Evolutionary conservation across 225 moss, liverwort and hornwort species (phyloP), one percentile per base, ranked within the genome.

Genomic region (Anthoceros angustus): DNA sequence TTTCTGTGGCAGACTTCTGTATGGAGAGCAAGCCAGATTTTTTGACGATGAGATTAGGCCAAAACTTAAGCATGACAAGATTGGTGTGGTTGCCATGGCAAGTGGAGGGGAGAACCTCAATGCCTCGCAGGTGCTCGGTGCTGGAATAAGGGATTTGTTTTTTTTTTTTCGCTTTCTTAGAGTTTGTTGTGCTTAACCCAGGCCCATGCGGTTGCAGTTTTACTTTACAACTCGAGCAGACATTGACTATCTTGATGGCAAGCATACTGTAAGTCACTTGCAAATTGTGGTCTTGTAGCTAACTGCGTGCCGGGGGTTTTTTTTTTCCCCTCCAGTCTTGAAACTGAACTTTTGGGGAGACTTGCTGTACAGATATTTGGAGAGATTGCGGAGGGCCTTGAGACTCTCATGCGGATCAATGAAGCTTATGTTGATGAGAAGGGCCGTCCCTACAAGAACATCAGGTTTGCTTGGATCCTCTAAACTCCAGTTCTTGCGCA

Each of bases 11-110:
- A 94, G 93, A 77, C 72, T 76, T 69, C 65, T 98, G 63, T 92
- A 92, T 80, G 95, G 92, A 61, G 92, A 89, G 39, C 86, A 98
- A 80, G 87, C 87, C 61, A 81, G 95, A 64, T 98, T 84, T 48
- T 98, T 98, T 65, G 86, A 87, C 66, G 89, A 98, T 61, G 95
- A 98, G 71, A 63, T 88, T 62, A 85, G 87, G 50, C 89, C 95
- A 62, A 84, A 86, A 64, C 72, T 98, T 64, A 86, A 79, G 67
- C 95, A 98, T 68, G 84, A 86, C 66, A 92, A 92, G 76, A 80
- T 84, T 71, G 95, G 95, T 40, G 74, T 88, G 16, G 92, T 98
- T 74, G 95, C 95, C 74, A 98, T 98, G 95, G 95, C 92, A 39
- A 91, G 92, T 66, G 84, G 81, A 43, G 95, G 95, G 68, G 86